phyloP scores from a whole-genome alignment of 805 yeast genomes.

The Candida hungchunana region DNA sequence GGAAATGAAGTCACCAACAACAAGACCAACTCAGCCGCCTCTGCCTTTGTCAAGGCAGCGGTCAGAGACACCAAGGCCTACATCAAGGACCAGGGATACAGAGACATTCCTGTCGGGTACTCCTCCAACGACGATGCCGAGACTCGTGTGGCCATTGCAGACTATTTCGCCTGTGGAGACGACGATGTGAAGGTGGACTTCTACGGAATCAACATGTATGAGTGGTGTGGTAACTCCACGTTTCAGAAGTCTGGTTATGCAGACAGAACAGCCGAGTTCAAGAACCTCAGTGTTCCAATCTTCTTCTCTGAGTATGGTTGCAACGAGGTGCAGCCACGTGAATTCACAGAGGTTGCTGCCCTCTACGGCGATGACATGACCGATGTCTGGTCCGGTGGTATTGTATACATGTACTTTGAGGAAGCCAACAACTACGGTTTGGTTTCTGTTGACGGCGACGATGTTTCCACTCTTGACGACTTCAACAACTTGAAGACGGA shows the following conservation, averaged over 20 bases:
- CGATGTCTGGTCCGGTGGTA: constrained; percentile 92
- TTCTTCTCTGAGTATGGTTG: constrained; percentile 92
- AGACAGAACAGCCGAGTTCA: constrained; percentile 67
- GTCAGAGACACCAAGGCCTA: constrained; percentile 75
- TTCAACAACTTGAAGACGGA: constrained; percentile 52
- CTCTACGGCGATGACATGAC: constrained; percentile 70
- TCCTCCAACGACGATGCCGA: constrained; percentile 78
- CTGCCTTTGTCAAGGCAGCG: constrained; percentile 88
- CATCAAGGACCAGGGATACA: constrained; percentile 58
- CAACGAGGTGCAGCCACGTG: constrained; percentile 67
- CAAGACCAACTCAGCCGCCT: constrained; percentile 66
- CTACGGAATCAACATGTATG: constrained; percentile 87
- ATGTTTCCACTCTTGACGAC: constrained; percentile 59
- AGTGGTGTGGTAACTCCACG: constrained; percentile 82
- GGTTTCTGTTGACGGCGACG: constrained; percentile 48
- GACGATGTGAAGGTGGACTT: constrained; percentile 58
- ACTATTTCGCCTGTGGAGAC: constrained; percentile 76
- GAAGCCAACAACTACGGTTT: constrained; percentile 82
- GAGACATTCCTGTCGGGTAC: constrained; percentile 81
- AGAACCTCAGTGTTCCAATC: constrained; percentile 70
- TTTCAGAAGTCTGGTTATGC: constrained; percentile 63
- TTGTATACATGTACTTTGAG: constrained; percentile 86
- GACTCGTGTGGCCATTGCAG: constrained; percentile 70
- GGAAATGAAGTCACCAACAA: constrained; percentile 88
- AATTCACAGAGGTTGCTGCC: constrained; percentile 69